Conservation (phyloP, 2,329 filamentous ascomycete species). For the Botrytis porri region DNA sequence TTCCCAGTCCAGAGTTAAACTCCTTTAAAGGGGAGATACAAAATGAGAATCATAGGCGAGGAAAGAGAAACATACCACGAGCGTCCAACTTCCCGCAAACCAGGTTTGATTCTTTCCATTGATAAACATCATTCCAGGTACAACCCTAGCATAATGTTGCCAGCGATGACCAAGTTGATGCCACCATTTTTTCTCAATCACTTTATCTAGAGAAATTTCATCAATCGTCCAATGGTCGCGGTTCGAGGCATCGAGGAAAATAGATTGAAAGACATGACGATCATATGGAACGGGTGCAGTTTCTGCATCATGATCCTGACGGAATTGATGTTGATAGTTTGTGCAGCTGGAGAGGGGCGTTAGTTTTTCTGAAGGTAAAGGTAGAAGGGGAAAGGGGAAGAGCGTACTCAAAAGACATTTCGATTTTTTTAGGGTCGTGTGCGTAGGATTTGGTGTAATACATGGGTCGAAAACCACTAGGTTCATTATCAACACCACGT, state of each 20-base stretch:
- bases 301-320: conserved; percentile 33
- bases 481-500: conserved; percentile 51
- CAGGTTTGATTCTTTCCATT: conserved; percentile 61
- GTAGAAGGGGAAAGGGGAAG: too few species aligned
- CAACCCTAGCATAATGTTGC: conserved; percentile 62
- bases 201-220: conserved; percentile 56
- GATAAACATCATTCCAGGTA: conserved; percentile 70
- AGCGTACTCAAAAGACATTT: conserved; percentile 63
- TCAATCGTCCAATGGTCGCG: conserved; percentile 56
- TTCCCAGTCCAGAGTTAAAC: too few species aligned
- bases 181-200: conserved; percentile 65
- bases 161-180: conserved; percentile 58
- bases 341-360: conserved; percentile 47
- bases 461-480: conserved; percentile 58
- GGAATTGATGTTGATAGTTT: conserved; percentile 73
- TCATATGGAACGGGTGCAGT: conserved; percentile 1
- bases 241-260: conserved; percentile 60
- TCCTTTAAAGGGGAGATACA: neutral
- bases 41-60: rapidly evolving
- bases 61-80: conserved; percentile 30
- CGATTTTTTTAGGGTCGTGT: conserved; percentile 54
- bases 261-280: conserved; percentile 46
- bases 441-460: conserved; percentile 62
- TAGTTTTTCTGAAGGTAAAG: neutral
- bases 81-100: conserved; percentile 35